Evolutionary conservation across 2,329 filamentous ascomycete species (phyloP).

Genomic region (Fusarium sp.): DNA sequence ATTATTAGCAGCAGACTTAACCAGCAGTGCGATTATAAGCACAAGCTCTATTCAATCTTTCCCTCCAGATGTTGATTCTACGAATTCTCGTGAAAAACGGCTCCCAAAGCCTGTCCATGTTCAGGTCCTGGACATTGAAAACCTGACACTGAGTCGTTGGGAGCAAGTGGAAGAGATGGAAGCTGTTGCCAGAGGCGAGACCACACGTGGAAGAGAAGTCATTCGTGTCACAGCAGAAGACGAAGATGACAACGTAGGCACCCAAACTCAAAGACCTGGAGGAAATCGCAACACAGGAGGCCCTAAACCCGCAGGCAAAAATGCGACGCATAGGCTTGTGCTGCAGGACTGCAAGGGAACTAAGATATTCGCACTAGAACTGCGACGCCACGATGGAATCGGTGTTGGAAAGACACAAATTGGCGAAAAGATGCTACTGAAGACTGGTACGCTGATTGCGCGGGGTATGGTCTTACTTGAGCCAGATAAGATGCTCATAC

Average conservation of each 20-base stretch:
- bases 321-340: constrained; percentile 80
- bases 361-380: constrained; percentile 78
- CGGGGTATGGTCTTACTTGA: constrained; percentile 84
- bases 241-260: constrained; percentile 58
- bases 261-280: constrained; percentile 23
- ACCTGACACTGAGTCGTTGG: constrained; percentile 83
- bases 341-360: constrained; percentile 82
- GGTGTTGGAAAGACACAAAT: constrained; percentile 74
- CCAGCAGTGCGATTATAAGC: constrained; percentile 60
- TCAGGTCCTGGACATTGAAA: constrained; percentile 88
- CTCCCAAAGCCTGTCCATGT: constrained; percentile 74
- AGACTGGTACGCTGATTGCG: constrained; percentile 71
- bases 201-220: constrained; percentile 80
- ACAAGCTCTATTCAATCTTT: constrained; percentile 53
- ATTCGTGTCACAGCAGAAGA: constrained; percentile 69
- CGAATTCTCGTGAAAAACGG: constrained; percentile 63
- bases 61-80: constrained; percentile 66
- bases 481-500: constrained; percentile 71
- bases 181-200: constrained; percentile 77
- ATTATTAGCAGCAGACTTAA: constrained; percentile 82
- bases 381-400: constrained; percentile 73
- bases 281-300: constrained; percentile 22
- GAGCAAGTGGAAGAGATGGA: constrained; percentile 88
- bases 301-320: constrained; percentile 47
- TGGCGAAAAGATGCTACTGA: constrained; percentile 84